phyloP scores from a whole-genome alignment of 2,329 filamentous ascomycete species.

The Malbranchea cinnamomea region DNA sequence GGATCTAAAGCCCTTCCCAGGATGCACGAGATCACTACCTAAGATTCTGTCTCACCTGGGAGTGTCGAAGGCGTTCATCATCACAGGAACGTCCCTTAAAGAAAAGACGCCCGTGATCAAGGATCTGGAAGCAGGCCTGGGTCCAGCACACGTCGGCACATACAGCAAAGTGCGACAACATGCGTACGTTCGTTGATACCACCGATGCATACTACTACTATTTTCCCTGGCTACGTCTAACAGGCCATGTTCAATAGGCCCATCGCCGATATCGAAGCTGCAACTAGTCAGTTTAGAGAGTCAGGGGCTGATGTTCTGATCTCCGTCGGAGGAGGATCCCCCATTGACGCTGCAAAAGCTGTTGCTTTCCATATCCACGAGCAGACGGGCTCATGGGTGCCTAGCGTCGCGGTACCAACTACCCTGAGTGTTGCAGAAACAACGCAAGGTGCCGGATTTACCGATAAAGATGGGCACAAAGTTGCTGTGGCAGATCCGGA shows the following conservation, averaged over 20 bases:
- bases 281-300: conserved; percentile 2
- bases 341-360: conserved; percentile 9
- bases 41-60: conserved; percentile 6
- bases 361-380: conserved; percentile 8
- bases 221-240: neutral
- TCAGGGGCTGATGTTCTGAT: conserved; percentile 8
- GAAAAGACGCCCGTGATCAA: conserved; percentile 10
- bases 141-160: conserved; percentile 6
- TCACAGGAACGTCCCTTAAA: conserved; percentile 8
- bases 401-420: conserved; percentile 8
- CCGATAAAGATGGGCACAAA: conserved; percentile 7
- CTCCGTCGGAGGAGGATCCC: conserved; percentile 9
- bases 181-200: conserved; percentile 7
- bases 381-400: conserved; percentile 6
- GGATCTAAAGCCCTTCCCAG: conserved; percentile 2
- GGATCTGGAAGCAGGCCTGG: conserved; percentile 6
- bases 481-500: conserved; percentile 11
- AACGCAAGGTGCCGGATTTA: conserved; percentile 9
- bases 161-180: conserved; percentile 9
- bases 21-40: conserved; percentile 7
- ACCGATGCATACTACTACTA: too few species aligned
- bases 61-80: conserved; percentile 9
- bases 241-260: conserved; percentile 3
- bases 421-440: conserved; percentile 10
- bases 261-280: conserved; percentile 8